A percentile compares a stretch with the other conserved stretches of the same genome.
Conservation (phyloP, 805 yeast species). For the Yamadazyma insecticola region DNA sequence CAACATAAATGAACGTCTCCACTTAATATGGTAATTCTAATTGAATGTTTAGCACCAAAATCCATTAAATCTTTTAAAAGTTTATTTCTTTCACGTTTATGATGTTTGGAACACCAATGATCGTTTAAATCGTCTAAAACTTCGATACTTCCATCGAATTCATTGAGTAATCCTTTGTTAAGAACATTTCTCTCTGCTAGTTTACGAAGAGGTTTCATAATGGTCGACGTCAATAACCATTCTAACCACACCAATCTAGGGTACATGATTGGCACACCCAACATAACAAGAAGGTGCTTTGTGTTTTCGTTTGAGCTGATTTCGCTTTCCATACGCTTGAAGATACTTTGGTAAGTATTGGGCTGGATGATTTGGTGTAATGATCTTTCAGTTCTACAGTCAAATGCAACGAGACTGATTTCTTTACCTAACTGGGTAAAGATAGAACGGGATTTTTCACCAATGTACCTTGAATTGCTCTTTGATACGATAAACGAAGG, state of each 20-base stretch:
- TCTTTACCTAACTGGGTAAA: conserved; percentile 72
- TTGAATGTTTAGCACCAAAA: conserved; percentile 59
- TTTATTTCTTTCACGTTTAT: conserved; percentile 78
- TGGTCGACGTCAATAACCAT: conserved; percentile 56
- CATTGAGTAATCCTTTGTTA: conserved; percentile 74
- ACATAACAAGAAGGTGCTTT: conserved; percentile 73
- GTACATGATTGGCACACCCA: conserved; percentile 94
- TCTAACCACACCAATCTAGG: conserved; percentile 94
- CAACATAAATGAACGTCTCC: conserved; percentile 95
- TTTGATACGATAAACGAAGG: conserved; percentile 54
- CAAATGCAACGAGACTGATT: conserved; percentile 73
- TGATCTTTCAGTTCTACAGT: conserved; percentile 89
- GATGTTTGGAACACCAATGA: conserved; percentile 92
- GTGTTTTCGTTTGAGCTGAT: conserved; percentile 46
- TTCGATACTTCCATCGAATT: conserved; percentile 89
- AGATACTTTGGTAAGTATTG: conserved; percentile 56
- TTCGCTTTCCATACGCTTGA: conserved; percentile 57
- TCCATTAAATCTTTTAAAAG: conserved; percentile 58
- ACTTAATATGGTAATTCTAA: conserved; percentile 76
- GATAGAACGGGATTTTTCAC: conserved; percentile 60
- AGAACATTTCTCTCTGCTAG: conserved; percentile 58
- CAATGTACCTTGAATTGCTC: conserved; percentile 62
- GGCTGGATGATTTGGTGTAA: conserved; percentile 50
- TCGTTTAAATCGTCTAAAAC: conserved; percentile 90
- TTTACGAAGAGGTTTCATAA: conserved; percentile 58